Evolutionary conservation across 2,329 filamentous ascomycete species (phyloP), one percentile per base, ranked within the genome.

Genomic region (Sodiomyces alkalinus): DNA sequence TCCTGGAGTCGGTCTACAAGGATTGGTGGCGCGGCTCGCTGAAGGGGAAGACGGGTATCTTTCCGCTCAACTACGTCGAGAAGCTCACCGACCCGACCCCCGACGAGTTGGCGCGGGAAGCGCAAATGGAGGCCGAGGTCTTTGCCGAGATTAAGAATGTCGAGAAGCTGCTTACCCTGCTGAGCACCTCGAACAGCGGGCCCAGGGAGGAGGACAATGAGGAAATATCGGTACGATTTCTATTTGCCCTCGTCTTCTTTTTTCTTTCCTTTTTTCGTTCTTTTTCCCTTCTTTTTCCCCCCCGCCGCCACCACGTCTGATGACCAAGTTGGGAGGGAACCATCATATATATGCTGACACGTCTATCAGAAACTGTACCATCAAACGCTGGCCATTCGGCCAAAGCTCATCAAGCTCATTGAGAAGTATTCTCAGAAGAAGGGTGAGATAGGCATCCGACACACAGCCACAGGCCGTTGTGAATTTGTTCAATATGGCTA

Each of bases 341-440:
- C n/a, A n/a, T n/a, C n/a, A n/a, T n/a, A n/a, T n/a, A n/a, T n/a
- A n/a, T n/a, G n/a, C n/a, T n/a, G n/a, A n/a, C n/a, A n/a, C n/a
- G n/a, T n/a, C n/a, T n/a, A 13, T 7, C 40, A 74, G 67, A 78
- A 76, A 68, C 68, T 65, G 43, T 98, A 98, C 47, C 86, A 98
- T 48, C 83, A 86, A 38, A 96, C 90, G 1, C 56, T 96, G 38
- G 81, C 86, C 4, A 98, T 98, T 44, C 71, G 90, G 18, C 90
- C 90, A 9, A 98, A 98, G 59, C 60, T 98, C 36, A 96, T 98
- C 49, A 92, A 96, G 58, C 60, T 98, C 27, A 98, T 98, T 49
- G 90, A 92, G 37, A 96, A 96, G 52, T 98, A 98, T 49, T 96
- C 90, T 7, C 90, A 98, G 51, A 96, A 93, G 69, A 98, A 98